Base-by-base conservation (phyloP, 192 early-diverging fungal genomes). In the Backusella australiensis region DNA sequence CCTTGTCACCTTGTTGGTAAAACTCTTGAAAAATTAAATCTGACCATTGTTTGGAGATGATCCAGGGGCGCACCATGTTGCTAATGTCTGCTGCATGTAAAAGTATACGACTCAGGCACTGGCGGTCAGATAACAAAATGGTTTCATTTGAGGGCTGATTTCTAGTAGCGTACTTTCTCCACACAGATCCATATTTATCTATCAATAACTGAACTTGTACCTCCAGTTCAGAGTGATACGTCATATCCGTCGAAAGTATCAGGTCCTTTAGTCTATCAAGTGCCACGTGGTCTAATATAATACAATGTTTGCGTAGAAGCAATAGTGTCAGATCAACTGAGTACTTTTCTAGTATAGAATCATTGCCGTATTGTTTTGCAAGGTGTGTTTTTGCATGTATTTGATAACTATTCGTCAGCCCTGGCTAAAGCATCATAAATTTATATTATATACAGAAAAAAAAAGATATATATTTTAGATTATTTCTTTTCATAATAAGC, bases 51-150 rank as follows among this genome's bases (percentile, higher is more conserved):
- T 96, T 95, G 84, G 91, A 95, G 74, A 95, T 88, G 0, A 67
- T 75, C 90, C 91, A 94, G 0, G 94, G 95, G 44, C 94, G 87
- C 35, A 91, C 90, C 1, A 93, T 89, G 71, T 96, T 96, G 75
- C 92, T 94, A 34, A 96, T 93, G 49, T 96, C 94, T 66, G 94
- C 93, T 1, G 93, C 90, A 71, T 96, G 95, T 34, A 96, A 78
- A 34, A 95, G 75, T 19, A 90, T 86, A 72, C 90, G 88, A 67
- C 78, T 79, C 12, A 92, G 74, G 49, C 75, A 75, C 77, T 91
- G 89, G 9, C 90, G 82, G 69, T 91, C 87, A 49, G 86, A 82
- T n/a, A 35, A 15, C 32, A 74, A 72, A 14, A 86, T 56, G n/a
- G 66, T 19, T 84, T 67, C 29, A 67, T 67, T 35, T 67, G 29